phyloP scores from a whole-genome alignment of 495 filamentous ascomycete species.

The Tuber brumale region DNA sequence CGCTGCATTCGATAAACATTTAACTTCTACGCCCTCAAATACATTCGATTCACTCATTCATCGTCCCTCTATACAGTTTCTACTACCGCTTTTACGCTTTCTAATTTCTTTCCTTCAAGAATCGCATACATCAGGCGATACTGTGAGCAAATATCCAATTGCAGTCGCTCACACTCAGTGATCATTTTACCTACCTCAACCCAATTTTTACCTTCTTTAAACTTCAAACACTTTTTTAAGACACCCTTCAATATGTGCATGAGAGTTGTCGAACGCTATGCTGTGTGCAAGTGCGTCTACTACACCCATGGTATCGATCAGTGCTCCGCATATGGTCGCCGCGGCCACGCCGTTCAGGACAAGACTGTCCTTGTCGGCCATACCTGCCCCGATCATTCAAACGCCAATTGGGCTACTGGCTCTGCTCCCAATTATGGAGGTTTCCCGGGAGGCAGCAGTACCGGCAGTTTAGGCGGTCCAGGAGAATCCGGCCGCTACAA shows the following conservation, averaged over 20 bases:
- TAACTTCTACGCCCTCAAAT: constrained; percentile 11
- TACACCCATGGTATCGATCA: constrained; percentile 71
- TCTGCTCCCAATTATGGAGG: background rate
- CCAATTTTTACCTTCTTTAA: constrained; percentile 11
- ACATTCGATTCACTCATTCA: constrained; percentile 4
- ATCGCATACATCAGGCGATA: background rate
- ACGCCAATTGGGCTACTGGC: background rate
- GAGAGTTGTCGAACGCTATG: constrained; percentile 65
- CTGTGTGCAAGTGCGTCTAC: constrained; percentile 75
- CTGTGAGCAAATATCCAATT: background rate
- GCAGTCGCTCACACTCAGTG: constrained; percentile 5
- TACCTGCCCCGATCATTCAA: constrained; percentile 60
- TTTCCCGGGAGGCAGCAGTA: background rate
- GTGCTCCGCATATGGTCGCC: constrained; percentile 62
- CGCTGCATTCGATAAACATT: background rate
- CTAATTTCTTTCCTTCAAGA: background rate
- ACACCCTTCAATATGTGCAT: constrained; percentile 57
- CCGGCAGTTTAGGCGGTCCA: background rate
- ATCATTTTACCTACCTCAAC: background rate
- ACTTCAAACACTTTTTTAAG: constrained; percentile 20
- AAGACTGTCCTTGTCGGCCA: constrained; percentile 74
- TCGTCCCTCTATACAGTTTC: background rate
- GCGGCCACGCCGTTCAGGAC: constrained; percentile 65
- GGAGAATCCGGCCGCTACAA: background rate
- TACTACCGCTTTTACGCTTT: background rate